Evolutionary conservation across 371 early-diverging fungal genomes (phyloP).

Genomic region (Rhizomucor miehei): DNA sequence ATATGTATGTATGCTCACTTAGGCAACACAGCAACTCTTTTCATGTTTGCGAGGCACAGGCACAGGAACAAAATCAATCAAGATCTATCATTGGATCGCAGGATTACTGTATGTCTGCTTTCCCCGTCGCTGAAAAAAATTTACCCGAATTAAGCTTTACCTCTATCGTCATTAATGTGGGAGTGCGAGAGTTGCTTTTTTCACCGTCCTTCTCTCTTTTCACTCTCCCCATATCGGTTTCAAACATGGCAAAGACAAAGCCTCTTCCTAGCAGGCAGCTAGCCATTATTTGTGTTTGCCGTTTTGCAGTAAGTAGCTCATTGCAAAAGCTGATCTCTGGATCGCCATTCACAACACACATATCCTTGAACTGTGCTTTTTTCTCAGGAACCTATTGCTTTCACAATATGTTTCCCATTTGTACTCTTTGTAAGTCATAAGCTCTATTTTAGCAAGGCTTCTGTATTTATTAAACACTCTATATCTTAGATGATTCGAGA

Average conservation of each 20-base stretch:
- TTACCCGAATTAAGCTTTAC: no score
- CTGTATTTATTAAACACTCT: background rate
- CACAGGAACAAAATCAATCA: no score
- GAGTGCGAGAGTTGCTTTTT: no score
- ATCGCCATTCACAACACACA: background rate
- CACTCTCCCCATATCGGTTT: background rate
- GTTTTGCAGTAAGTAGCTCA: constrained; percentile 34
- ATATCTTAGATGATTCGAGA: constrained; percentile 55
- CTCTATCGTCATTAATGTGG: no score
- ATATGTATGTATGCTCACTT: no score
- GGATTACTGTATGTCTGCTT: no score
- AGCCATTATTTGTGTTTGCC: constrained; percentile 48
- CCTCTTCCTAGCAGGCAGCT: constrained; percentile 59
- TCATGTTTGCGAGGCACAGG: no score
- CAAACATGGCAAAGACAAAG: constrained; percentile 12
- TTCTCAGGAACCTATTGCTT: constrained; percentile 60
- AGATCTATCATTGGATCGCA: no score
- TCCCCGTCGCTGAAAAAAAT: no score
- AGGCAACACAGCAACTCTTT: no score
- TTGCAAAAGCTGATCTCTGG: background rate
- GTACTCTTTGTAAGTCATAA: constrained; percentile 42
- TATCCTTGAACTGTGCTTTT: constrained; percentile 19
- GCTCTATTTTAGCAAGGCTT: constrained; percentile 9
- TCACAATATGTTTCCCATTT: constrained; percentile 62
- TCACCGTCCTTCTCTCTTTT: background rate